Base-by-base conservation (phyloP, 371 early-diverging fungal genomes). In the Neoconidiobolus thromboides region DNA sequence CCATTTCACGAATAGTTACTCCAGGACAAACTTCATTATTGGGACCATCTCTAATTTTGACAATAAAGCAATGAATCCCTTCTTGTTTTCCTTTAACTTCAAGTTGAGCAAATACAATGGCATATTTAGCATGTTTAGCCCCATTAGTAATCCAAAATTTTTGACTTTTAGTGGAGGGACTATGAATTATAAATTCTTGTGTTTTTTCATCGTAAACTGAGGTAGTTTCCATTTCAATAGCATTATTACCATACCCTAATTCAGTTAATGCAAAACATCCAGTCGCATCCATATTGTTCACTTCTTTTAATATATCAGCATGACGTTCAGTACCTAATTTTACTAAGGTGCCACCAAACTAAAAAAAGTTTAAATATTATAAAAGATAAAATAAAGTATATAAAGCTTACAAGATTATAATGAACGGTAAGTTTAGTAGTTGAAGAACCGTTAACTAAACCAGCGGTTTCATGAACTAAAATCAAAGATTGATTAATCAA, bases 181-280 rank as follows among this genome's bases (percentile, higher is more conserved):
- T 81, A 66, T 86, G 70, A 63, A 86, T 79, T 63, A 83, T 73
- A 66, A 79, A 83, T 62, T 85, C 82, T 43, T 73, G 72, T 1
- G 78, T 79, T 37, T 67, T 64, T 40, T 66, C 64, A 65, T 72
- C 76, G 58, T 71, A 77, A 57, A 67, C 55, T 38, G 76, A 81
- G 9, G 79, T 79, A 2, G 82, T 81, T 50, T 82, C 79, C 84
- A 86, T 81, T 64, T 86, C 85, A 40, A 83, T 68, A 50, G 83
- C 85, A 58, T 84, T 84, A 66, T 83, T 84, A 12, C 84, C 86
- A 62, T 77, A 86, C 6, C 85, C 85, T 47, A 83, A 62, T 70
- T 84, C 84, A 48, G 84, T 84, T 60, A 84, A 62, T 9, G 68
- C 81, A 64, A 84, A 84, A 69, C 85, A 84, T 37, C 86, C 86